Conservation (phyloP, 306 rosid species). For the Erythrophleum fordii region DNA sequence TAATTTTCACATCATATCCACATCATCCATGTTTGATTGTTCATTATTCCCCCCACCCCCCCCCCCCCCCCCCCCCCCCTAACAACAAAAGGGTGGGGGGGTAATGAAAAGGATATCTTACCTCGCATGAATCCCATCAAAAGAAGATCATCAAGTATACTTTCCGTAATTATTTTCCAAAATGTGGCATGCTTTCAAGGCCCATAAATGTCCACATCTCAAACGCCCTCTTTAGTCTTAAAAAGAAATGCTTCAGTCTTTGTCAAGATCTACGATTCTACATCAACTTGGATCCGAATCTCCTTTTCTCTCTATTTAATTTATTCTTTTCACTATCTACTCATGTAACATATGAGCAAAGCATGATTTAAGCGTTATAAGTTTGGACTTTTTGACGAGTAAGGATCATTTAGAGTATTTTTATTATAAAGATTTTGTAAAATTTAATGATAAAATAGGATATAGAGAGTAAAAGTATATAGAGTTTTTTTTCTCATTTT, state of each 20-base stretch:
- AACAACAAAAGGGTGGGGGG: too few species aligned
- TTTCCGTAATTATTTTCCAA: not conserved
- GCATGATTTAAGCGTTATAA: constrained; percentile 19
- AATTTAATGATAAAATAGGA: too few species aligned
- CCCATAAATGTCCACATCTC: constrained; percentile 13
- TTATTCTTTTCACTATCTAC: constrained; percentile 17
- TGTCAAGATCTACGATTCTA: constrained; percentile 30
- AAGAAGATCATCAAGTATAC: constrained; percentile 13
- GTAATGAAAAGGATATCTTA: not conserved
- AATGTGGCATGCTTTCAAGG: constrained; percentile 12
- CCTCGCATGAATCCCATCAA: not conserved
- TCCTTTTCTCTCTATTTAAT: constrained; percentile 3
- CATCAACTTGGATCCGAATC: constrained; percentile 43
- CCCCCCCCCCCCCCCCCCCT: too few species aligned
- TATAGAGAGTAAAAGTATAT: too few species aligned
- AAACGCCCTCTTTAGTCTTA: not conserved
- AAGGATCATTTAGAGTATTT: too few species aligned
- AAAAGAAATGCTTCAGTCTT: constrained; percentile 33
- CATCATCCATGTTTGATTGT: not conserved
- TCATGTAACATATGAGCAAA: constrained; percentile 14
- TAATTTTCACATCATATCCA: not conserved
- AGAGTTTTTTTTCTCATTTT: too few species aligned
- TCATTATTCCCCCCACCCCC: not conserved
- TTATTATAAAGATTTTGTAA: too few species aligned
- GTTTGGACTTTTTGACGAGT: too few species aligned